phyloP scores from a whole-genome alignment of 495 filamentous ascomycete species.

The Margaritispora aquatica region DNA sequence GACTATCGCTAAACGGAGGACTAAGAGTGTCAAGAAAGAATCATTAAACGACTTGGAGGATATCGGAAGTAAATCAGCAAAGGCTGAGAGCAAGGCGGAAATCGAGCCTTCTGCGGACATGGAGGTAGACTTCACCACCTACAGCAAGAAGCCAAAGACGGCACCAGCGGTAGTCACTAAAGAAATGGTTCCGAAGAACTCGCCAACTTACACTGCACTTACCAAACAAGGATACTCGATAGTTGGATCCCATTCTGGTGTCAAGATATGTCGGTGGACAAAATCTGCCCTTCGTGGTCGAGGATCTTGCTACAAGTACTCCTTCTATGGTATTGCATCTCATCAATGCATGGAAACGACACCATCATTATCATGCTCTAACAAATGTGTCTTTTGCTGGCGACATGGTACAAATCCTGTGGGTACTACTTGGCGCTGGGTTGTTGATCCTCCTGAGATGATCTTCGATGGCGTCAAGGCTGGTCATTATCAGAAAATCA shows the following conservation, averaged over 20 bases:
- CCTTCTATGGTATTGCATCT: slow-evolving; percentile 92
- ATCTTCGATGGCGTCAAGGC: slow-evolving; percentile 88
- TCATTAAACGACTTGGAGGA: slow-evolving; percentile 77
- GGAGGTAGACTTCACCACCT: slow-evolving; percentile 82
- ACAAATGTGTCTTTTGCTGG: slow-evolving; percentile 99
- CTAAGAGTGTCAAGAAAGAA: slow-evolving; percentile 37
- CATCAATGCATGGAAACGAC: slow-evolving; percentile 98
- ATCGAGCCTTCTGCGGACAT: slow-evolving; percentile 41
- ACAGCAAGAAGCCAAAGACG: slow-evolving; percentile 37
- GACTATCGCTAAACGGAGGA: slow-evolving; percentile 21
- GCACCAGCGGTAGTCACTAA: slow-evolving; percentile 47
- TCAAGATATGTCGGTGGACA: slow-evolving; percentile 98
- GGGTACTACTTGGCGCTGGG: slow-evolving; percentile 93
- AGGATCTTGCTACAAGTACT: slow-evolving; percentile 94
- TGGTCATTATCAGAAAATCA: slow-evolving; percentile 94
- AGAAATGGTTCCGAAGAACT: slow-evolving; percentile 89
- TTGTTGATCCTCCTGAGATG: slow-evolving; percentile 79
- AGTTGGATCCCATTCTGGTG: slow-evolving; percentile 89
- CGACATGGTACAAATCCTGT: slow-evolving; percentile 96
- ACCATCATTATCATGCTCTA: slow-evolving; percentile 89
- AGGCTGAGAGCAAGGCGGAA: slow-evolving; percentile 33
- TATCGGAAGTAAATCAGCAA: slow-evolving; percentile 57
- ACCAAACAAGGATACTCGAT: slow-evolving; percentile 97
- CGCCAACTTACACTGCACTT: slow-evolving; percentile 78
- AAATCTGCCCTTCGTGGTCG: slow-evolving; percentile 95